Conservation (phyloP, 805 yeast species). For the Cyberlindnera lachancei region DNA sequence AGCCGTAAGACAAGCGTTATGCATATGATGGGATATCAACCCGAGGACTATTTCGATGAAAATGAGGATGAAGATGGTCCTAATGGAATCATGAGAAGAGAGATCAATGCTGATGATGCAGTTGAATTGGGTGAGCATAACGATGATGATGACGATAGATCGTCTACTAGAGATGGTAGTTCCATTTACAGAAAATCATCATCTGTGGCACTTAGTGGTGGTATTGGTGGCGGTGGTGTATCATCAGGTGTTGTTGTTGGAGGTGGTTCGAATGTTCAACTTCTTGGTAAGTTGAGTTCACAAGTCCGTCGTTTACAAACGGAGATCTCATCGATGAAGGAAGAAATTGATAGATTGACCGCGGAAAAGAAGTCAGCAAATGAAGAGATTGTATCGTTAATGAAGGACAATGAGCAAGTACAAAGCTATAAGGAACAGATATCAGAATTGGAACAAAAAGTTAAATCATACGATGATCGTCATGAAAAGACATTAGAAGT, state of each 20-base stretch:
- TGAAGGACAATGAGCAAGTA: constrained; percentile 48
- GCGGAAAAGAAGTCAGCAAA: constrained; percentile 60
- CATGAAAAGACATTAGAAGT: constrained; percentile 57
- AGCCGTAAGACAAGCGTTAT: constrained; percentile 19
- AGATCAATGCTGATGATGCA: constrained; percentile 3
- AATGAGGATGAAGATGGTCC: constrained; percentile 10
- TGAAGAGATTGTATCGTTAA: constrained; percentile 52
- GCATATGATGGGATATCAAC: too few relatives aligned
- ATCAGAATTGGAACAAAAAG: constrained; percentile 30
- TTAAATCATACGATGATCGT: constrained; percentile 18
- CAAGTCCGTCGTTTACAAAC: constrained; percentile 75
- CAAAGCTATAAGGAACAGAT: constrained; percentile 28
- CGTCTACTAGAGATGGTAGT: constrained; percentile 10
- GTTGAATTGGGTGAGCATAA: too few relatives aligned
- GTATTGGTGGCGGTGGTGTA: constrained; percentile 22
- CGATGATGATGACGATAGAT: constrained; percentile 8
- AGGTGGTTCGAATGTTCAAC: constrained; percentile 41
- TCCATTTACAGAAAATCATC: constrained; percentile 3
- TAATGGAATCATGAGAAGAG: background rate
- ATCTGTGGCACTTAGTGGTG: constrained; percentile 11
- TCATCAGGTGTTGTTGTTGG: too few relatives aligned
- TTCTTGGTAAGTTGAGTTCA: constrained; percentile 67
- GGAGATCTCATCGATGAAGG: constrained; percentile 59
- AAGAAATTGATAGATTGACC: constrained; percentile 47
- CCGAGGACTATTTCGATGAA: constrained; percentile 11